Evolutionary conservation across 352 stramenopile genomes (phyloP).

Genomic region (Phytophthora syringae): DNA sequence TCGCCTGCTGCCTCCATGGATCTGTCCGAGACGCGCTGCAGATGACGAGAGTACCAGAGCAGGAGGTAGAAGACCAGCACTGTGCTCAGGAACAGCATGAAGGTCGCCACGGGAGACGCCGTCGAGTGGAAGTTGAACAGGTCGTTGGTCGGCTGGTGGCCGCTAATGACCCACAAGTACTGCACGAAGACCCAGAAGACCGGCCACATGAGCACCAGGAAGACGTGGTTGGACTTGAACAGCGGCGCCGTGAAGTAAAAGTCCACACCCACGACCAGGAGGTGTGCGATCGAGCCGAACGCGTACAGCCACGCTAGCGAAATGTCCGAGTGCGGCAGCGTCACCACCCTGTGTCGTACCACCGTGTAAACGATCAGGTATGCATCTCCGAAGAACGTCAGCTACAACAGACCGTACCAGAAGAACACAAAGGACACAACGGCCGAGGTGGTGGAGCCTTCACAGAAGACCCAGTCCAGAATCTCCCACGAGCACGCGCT

Average conservation of each 20-base stretch:
- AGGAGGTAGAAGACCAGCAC: conserved; percentile 52
- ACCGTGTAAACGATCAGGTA: conserved; percentile 1
- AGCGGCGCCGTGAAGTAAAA: conserved; percentile 69
- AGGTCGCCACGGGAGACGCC: conserved; percentile 40
- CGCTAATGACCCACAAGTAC: conserved; percentile 59
- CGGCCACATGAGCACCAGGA: conserved; percentile 64
- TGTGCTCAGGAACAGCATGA: conserved; percentile 47
- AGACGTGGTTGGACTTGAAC: conserved; percentile 70
- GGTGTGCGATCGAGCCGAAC: conserved; percentile 47
- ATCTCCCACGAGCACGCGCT: conserved; percentile 69
- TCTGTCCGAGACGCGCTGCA: conserved; percentile 47
- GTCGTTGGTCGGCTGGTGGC: conserved; percentile 62
- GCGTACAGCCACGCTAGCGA: conserved; percentile 37
- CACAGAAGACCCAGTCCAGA: conserved; percentile 71
- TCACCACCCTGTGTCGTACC: conserved; percentile 38
- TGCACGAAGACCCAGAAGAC: conserved; percentile 62
- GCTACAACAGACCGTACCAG: conserved; percentile 41
- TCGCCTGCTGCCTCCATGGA: conserved; percentile 12
- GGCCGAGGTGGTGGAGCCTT: conserved; percentile 55
- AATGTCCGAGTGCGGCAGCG: conserved; percentile 45
- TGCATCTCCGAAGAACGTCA: neutral
- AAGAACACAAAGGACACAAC: conserved; percentile 59
- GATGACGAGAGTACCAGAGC: conserved; percentile 37
- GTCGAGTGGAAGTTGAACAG: conserved; percentile 66
- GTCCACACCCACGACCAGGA: conserved; percentile 54